phyloP scores from a whole-genome alignment of 768 basidiomycete genomes.

The Dacryopinax spathularia region DNA sequence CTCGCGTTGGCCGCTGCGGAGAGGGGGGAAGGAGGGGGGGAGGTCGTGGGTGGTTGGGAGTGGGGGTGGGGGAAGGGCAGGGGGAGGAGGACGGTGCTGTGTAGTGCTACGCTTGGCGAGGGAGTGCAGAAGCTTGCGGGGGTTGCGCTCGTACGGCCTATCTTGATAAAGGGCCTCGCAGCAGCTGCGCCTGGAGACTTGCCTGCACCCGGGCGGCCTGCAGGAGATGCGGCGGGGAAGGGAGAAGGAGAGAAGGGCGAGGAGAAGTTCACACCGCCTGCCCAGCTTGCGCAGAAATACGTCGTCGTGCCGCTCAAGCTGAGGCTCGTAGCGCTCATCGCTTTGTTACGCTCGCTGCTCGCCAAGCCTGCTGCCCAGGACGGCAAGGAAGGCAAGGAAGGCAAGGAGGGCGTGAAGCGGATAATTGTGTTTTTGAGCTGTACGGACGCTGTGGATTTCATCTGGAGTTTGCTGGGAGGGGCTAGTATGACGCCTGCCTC shows the following conservation, averaged over 20 bases:
- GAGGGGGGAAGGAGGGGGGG: conserved; percentile 40
- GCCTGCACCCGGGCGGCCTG: conserved; percentile 6
- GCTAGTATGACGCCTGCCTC: conserved; percentile 50
- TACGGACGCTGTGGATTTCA: conserved; percentile 95
- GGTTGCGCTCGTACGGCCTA: conserved; percentile 56
- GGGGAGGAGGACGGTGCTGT: conserved; percentile 71
- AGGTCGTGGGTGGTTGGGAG: conserved; percentile 74
- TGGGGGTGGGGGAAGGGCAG: conserved; percentile 56
- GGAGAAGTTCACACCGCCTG: conserved; percentile 74
- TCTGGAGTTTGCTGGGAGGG: conserved; percentile 71
- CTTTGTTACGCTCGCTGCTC: conserved; percentile 69
- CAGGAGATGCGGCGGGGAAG: conserved; percentile 13
- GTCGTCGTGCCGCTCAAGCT: conserved; percentile 82
- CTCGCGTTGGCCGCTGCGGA: conserved; percentile 44
- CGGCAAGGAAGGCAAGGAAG: conserved; percentile 16
- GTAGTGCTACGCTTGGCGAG: conserved; percentile 91
- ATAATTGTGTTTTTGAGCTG: conserved; percentile 94
- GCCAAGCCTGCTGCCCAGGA: conserved; percentile 35
- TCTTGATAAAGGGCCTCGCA: conserved; percentile 67
- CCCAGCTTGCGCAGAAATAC: conserved; percentile 85
- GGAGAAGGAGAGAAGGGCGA: conserved; percentile 18
- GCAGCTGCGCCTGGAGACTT: conserved; percentile 22
- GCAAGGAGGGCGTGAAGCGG: conserved; percentile 29
- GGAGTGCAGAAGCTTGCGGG: conserved; percentile 91
- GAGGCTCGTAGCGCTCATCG: conserved; percentile 79